A percentile compares a stretch with the other conserved stretches of the same genome.
phyloP scores from a whole-genome alignment of 345 rosid species.

The Jatropha curcas region DNA sequence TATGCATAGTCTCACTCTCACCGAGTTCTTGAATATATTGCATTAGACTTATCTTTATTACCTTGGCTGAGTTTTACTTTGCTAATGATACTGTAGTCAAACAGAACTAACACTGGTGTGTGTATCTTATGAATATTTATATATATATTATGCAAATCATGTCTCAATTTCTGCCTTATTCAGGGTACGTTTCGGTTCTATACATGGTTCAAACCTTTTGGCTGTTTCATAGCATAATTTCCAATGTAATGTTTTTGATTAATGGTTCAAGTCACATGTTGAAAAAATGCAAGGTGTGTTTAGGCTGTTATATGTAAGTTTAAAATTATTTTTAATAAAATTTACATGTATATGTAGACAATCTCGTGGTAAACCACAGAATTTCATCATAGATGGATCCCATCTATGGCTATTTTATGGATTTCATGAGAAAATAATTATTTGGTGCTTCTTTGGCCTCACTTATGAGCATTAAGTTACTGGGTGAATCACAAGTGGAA shows the following conservation, averaged over 20 bases:
- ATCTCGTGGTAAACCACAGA: not conserved
- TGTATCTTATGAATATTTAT: not conserved
- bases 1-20: not conserved
- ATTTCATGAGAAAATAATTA: too few species aligned
- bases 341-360: not conserved
- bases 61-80: not conserved
- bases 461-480: not conserved
- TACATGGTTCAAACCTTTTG: not conserved
- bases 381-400: not conserved
- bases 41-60: not conserved
- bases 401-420: too few species aligned
- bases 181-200: not conserved
- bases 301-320: not conserved
- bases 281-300: not conserved
- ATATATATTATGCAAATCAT: not conserved
- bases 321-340: not conserved
- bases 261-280: not conserved
- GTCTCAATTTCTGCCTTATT: not conserved
- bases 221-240: not conserved
- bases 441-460: not conserved
- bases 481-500: not conserved
- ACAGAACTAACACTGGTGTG: not conserved
- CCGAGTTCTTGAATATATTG: not conserved
- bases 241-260: not conserved
- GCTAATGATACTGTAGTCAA: not conserved